phyloP scores from a whole-genome alignment of 2,329 filamentous ascomycete genomes.

The Fusarium setosum region DNA sequence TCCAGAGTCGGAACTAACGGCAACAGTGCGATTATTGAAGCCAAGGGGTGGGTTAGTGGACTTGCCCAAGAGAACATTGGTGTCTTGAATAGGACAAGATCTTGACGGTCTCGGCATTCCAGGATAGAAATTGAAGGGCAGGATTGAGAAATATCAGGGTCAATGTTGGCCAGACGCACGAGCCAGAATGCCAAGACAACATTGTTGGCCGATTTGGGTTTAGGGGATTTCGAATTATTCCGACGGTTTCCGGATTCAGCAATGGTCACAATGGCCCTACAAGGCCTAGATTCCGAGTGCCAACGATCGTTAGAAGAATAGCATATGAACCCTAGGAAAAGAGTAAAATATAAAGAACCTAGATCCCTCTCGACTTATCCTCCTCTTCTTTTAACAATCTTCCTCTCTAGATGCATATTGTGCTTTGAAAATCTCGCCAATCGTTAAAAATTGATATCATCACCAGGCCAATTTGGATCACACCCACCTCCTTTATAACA shows the following conservation, averaged over 20 bases:
- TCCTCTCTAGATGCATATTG: background rate
- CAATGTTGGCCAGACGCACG: background rate
- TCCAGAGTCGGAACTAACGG: background rate
- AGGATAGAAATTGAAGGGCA: background rate
- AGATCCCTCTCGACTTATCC: background rate
- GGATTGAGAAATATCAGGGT: background rate
- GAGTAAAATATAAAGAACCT: background rate
- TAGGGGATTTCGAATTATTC: background rate
- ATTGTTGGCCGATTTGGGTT: background rate
- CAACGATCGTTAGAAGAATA: no score
- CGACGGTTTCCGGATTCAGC: background rate
- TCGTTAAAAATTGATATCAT: no score
- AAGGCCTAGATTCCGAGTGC: background rate
- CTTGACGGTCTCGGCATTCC: no score
- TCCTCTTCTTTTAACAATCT: accelerated
- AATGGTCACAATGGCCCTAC: no score
- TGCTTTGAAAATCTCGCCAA: no score
- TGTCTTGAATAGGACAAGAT: background rate
- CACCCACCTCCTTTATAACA: accelerated
- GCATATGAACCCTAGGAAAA: no score
- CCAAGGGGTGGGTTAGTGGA: background rate
- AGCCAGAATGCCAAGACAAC: background rate
- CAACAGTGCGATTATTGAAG: accelerated
- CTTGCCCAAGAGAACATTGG: background rate
- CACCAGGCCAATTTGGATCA: no score